These are phyloP conservation scores for Beauveria pseudobassiana DNA, from an alignment of 2,329 filamentous ascomycete genomes.

Conservation along the genomic window DNA sequence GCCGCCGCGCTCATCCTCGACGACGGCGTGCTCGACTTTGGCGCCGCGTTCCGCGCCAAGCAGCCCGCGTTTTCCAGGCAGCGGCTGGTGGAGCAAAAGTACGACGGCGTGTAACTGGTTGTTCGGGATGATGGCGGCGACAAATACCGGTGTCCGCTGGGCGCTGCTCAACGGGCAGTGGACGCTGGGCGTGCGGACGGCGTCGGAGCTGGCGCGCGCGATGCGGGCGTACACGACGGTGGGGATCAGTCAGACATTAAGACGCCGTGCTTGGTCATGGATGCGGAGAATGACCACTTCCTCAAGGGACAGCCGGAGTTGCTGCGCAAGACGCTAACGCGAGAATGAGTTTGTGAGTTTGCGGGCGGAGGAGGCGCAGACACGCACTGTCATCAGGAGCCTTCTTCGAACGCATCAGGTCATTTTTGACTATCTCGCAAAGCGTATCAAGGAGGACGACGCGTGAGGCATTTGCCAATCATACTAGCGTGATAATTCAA, in stretches of 20 bases:
- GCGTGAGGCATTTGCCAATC: not conserved
- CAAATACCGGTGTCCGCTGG: not conserved
- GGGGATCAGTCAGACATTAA: not conserved
- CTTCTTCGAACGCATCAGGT: conserved; percentile 3
- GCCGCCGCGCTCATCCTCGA: not conserved
- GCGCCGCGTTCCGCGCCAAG: not conserved
- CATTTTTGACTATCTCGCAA: not conserved
- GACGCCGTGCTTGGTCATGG: not conserved
- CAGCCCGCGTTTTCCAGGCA: not conserved
- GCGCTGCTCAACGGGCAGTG: not conserved
- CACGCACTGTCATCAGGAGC: conserved; percentile 4
- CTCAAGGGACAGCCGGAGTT: conserved; percentile 3
- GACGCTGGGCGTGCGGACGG: not conserved
- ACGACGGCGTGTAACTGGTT: not conserved
- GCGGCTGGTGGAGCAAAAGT: not conserved
- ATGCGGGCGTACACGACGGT: not conserved
- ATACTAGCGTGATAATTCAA: no score
- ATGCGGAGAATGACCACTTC: conserved; percentile 4
- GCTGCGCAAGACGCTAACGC: not conserved
- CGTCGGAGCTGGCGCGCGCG: not conserved
- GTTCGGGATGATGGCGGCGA: not conserved
- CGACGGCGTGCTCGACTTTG: conserved; percentile 5
- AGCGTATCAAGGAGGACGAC: not conserved
- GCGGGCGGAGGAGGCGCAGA: not conserved
- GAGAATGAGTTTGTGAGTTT: conserved; percentile 1